Conservation (phyloP, 176 grass and related monocot genomes). For the Typha latifolia region DNA sequence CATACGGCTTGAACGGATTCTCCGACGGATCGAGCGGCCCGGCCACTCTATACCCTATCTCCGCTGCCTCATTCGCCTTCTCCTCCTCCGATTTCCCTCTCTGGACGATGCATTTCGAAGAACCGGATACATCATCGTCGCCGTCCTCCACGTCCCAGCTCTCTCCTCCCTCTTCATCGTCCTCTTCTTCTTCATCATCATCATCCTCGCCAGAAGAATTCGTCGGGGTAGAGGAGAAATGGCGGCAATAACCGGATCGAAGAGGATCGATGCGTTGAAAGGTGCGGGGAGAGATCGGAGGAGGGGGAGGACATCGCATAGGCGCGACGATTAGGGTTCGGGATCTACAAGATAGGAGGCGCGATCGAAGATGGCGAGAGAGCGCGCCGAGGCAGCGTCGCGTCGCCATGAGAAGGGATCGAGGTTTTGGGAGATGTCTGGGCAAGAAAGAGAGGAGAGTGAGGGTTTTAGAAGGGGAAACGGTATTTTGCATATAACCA, state of each 20-base stretch:
- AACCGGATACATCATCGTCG: conserved; percentile 24
- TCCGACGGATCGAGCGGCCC: conserved; percentile 56
- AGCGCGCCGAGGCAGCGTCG: conserved; percentile 59
- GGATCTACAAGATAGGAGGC: conserved; percentile 6
- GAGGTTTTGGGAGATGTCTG: background rate
- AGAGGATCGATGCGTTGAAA: conserved; percentile 6
- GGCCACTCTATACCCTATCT: conserved; percentile 73
- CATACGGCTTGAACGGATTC: conserved; percentile 91
- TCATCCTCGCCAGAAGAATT: conserved; percentile 42
- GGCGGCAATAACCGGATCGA: conserved; percentile 21
- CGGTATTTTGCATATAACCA: background rate
- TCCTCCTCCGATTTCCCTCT: conserved; percentile 90
- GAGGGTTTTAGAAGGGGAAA: background rate
- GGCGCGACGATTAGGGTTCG: background rate
- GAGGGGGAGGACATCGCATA: background rate
- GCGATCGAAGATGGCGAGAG: conserved; percentile 23
- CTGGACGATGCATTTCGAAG: conserved; percentile 34
- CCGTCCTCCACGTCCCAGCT: conserved; percentile 40
- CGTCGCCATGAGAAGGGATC: conserved; percentile 39
- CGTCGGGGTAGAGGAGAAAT: conserved; percentile 40
- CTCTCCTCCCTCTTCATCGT: conserved; percentile 35
- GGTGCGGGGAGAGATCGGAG: background rate
- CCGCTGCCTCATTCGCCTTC: conserved; percentile 56
- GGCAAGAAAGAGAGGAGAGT: too few species aligned
- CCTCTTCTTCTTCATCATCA: conserved; percentile 25